phyloP scores from a whole-genome alignment of 257 asterid genomes.

The Nyctanthes arbortristis region DNA sequence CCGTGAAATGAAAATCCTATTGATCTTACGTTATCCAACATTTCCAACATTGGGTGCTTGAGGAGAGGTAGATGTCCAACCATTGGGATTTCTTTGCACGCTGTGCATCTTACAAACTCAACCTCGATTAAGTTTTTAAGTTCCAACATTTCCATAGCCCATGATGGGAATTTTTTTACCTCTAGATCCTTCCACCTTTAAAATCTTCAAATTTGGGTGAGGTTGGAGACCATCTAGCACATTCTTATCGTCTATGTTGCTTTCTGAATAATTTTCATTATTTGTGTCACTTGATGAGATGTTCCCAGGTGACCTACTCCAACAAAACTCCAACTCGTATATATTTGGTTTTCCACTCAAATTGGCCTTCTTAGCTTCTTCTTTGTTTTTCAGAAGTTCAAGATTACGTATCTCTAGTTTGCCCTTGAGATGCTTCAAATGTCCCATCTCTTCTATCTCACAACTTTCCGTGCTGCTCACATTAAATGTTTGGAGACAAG shows the following conservation, averaged over 20 bases:
- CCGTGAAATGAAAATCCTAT: conserved; percentile 31
- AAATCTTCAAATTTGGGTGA: conserved; percentile 29
- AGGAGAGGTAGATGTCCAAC: conserved; percentile 27
- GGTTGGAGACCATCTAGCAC: conserved; percentile 37
- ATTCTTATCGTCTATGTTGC: conserved; percentile 15
- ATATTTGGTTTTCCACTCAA: conserved; percentile 3
- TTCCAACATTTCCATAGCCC: conserved; percentile 16
- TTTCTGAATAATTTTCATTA: no score
- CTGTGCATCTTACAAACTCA: no score
- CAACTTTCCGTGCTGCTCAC: conserved; percentile 23
- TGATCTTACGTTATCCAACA: conserved; percentile 8
- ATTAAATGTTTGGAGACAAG: conserved; percentile 27
- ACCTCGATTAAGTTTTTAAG: no score
- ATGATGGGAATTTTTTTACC: conserved; percentile 24
- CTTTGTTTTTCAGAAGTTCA: no score
- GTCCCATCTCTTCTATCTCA: conserved; percentile 13
- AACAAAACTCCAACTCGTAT: not conserved
- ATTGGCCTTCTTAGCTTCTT: no score
- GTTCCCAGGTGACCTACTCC: not conserved
- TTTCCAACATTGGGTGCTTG: not conserved
- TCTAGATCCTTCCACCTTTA: not conserved
- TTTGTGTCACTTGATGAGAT: no score
- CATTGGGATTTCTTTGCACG: conserved; percentile 26
- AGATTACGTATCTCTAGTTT: no score
- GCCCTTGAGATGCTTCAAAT: conserved; percentile 12